Evolutionary conservation across 495 filamentous ascomycete species (phyloP).

Genomic region (Aspergillus funiculosus): DNA sequence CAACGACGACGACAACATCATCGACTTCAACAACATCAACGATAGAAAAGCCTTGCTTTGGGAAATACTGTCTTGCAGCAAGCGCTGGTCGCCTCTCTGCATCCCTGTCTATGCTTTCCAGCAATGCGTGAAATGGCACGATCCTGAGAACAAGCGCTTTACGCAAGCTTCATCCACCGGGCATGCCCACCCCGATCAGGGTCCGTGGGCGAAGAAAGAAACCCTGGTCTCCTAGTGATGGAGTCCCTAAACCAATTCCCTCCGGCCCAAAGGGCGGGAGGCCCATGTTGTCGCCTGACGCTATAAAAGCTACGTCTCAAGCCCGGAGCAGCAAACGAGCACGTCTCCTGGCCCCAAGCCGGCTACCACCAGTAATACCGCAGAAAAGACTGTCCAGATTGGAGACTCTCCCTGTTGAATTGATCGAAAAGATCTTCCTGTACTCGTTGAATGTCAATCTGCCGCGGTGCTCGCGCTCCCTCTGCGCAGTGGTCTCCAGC

Average conservation of each 20-base stretch:
- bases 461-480: constrained; percentile 35
- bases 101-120: too few species aligned
- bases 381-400: constrained; percentile 33
- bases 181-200: constrained; percentile 26
- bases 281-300: constrained; percentile 17
- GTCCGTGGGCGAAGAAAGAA: constrained; percentile 25
- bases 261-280: constrained; percentile 18
- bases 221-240: constrained; percentile 8
- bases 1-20: not conserved
- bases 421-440: constrained; percentile 51
- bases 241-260: constrained; percentile 10
- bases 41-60: too few species aligned
- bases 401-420: constrained; percentile 48
- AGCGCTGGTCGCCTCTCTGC: too few species aligned
- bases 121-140: not conserved
- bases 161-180: too few species aligned
- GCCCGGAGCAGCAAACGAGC: constrained; percentile 10
- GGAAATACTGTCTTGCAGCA: too few species aligned
- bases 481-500: constrained; percentile 36
- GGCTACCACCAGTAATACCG: not conserved
- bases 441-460: constrained; percentile 45
- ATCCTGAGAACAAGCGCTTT: too few species aligned
- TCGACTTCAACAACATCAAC: not conserved
- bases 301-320: constrained; percentile 10
- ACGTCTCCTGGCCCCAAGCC: constrained; percentile 14